Base-by-base conservation (phyloP, 345 rosid genomes). In the Eucalyptus dawsonii region DNA sequence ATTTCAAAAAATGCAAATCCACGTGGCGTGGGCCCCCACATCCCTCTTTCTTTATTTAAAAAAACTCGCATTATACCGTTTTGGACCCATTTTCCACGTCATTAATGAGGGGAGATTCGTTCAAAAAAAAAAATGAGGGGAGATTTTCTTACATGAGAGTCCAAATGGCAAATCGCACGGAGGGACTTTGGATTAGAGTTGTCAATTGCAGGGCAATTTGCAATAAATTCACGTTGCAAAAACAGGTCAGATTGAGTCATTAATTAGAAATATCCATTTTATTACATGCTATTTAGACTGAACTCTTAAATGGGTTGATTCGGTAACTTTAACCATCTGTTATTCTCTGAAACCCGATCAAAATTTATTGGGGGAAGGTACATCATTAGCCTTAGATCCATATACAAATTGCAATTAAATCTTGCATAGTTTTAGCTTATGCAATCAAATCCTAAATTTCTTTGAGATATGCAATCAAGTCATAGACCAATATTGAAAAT, bases 321-420 rank as follows among this genome's bases (percentile, higher is more conserved):
- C 4, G 0, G 2, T 24, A 76, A 76, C 0, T 37, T 72, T 1
- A 1, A 40, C 27, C 13, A 21, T 72, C 0, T n/a, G n/a, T n/a
- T n/a, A n/a, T n/a, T n/a, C n/a, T n/a, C n/a, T n/a, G n/a, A n/a
- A n/a, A n/a, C 21, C 27, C 0, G 0, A 0, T 37, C 14, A 17
- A 19, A 37, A 7, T 72, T 72, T 37, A 34, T 72, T 21, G n/a
- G 14, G 45, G 83, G 14, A 37, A 19, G 42, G 47, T 21, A 37
- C 45, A 34, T 72, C 22, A 34, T 34, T 5, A 9, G 44, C 21
- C 80, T n/a, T 67, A 67, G 40, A 34, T 17, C 44, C 21, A 37
- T 72, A 17, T 11, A 19, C 5, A 72, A 19, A 72, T 37, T 34
- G 45, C 24, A 37, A 37, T 72, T 37, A 37, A 37, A 19, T 19